These are phyloP conservation scores for Lactarius sanguifluus DNA, from an alignment of 768 basidiomycete species.

Conservation along the genomic window DNA sequence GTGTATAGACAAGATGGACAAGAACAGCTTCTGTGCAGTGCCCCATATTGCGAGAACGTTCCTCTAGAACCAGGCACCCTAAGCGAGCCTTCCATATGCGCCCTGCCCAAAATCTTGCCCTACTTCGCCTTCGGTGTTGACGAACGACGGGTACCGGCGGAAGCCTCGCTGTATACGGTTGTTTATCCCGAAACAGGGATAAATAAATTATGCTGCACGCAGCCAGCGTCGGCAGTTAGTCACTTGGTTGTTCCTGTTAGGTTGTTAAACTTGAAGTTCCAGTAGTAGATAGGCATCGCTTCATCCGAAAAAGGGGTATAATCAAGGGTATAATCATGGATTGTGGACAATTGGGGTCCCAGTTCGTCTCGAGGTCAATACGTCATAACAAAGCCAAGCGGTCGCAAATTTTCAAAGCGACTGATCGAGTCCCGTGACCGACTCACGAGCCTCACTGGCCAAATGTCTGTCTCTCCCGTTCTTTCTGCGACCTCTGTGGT, in stretches of 20 bases:
- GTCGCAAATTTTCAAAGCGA: neutral
- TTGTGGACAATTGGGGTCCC: no score
- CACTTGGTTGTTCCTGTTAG: no score
- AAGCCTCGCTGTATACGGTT: neutral
- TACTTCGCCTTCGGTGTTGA: neutral
- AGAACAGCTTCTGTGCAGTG: neutral
- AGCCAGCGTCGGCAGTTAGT: no score
- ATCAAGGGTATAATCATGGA: no score
- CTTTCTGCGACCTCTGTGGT: slow-evolving; percentile 23
- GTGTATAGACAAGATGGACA: neutral
- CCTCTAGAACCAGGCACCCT: neutral
- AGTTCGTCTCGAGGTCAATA: neutral
- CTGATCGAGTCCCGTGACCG: neutral
- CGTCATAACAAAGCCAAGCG: slow-evolving; percentile 19
- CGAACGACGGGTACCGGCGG: neutral
- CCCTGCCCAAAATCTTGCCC: neutral
- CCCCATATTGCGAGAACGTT: neutral
- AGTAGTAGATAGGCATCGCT: neutral
- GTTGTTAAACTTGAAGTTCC: neutral
- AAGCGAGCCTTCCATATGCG: neutral
- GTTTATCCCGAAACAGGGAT: neutral
- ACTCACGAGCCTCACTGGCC: neutral
- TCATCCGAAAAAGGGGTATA: neutral
- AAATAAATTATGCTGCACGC: neutral
- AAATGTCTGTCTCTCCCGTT: slow-evolving; percentile 22